Conservation (phyloP, 2,329 filamentous ascomycete genomes). For the Pleurostoma richardsiae region DNA sequence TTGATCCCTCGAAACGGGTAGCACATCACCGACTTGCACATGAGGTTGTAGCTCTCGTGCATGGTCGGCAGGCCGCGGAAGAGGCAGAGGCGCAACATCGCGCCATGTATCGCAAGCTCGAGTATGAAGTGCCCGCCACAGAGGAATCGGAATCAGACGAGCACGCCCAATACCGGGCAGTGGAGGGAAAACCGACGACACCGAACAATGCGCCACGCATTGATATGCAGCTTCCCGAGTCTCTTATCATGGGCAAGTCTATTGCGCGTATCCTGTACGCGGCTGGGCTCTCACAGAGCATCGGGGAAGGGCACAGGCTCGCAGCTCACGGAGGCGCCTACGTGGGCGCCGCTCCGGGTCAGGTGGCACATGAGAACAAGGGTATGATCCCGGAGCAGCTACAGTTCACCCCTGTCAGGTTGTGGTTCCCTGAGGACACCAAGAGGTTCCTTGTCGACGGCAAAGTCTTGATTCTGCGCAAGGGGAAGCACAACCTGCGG, state of each 20-base stretch:
- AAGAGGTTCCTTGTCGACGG: slow-evolving; percentile 56
- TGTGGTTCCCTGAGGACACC: slow-evolving; percentile 53
- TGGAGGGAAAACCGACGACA: slow-evolving; percentile 13
- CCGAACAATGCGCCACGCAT: slow-evolving; percentile 43
- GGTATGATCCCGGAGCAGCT: slow-evolving; percentile 43
- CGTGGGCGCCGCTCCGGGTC: slow-evolving; percentile 45
- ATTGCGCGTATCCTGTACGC: slow-evolving; percentile 57
- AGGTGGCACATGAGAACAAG: slow-evolving; percentile 16
- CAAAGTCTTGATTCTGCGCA: slow-evolving; percentile 54
- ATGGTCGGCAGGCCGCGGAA: slow-evolving; percentile 62
- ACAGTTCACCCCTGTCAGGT: slow-evolving; percentile 56
- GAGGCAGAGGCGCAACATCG: slow-evolving; percentile 53
- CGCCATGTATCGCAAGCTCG: slow-evolving; percentile 38
- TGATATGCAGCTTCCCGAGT: slow-evolving; percentile 55
- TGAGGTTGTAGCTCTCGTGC: slow-evolving; percentile 76
- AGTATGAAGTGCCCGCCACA: slow-evolving; percentile 3
- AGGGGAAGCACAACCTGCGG: slow-evolving; percentile 59
- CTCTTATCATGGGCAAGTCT: slow-evolving; percentile 46
- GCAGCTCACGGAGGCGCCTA: slow-evolving; percentile 53
- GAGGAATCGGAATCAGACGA: slow-evolving; percentile 4
- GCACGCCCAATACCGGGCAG: slow-evolving; percentile 11
- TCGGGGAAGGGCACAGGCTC: slow-evolving; percentile 54
- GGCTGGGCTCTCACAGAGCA: slow-evolving; percentile 51
- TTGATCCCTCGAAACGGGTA: slow-evolving; percentile 64
- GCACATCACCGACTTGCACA: slow-evolving; percentile 81